Base-by-base conservation (phyloP, 768 basidiomycete genomes). In the Kwoniella dendrophila region DNA sequence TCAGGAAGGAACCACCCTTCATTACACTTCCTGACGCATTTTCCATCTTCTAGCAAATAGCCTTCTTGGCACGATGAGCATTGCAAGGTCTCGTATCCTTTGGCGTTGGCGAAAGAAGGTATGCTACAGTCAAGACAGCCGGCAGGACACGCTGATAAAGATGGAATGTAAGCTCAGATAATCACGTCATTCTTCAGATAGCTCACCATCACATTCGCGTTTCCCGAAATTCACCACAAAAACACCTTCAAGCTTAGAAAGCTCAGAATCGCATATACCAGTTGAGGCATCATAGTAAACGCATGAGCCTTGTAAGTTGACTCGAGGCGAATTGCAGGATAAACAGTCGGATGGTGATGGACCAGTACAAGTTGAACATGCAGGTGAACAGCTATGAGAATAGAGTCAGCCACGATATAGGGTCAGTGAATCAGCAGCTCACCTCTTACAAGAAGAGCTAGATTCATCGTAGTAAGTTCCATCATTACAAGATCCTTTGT, bases 361-460 rank as follows among this genome's bases (percentile, higher is more conserved):
- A 14, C 77, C 77, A 11, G 68, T 71, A 62, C 77, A 78, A 1
- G 74, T 74, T 26, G 56, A 26, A 53, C 77, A 78, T n/a, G 75
- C 73, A 0, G 77, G 72, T 0, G 77, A 78, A 50, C 77, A 78
- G 29, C 77, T 78, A 33, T 1, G 3, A 24, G 34, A 3, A 36
- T 29, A 22, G 10, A 32, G 32, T 30, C 55, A 52, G 60, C 41
- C 6, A 24, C 36, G 30, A 18, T 36, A 14, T 49, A 22, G 22
- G 3, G 51, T 34, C 6, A 20, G 36, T 4, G 16, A 27, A 16
- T n/a, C 14, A 36, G n/a, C 22, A 33, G 69, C 75, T 61, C 41
- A 78, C 77, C 45, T 61, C 33, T 56, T 18, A 51, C 77, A 78
- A 1, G 58, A n/a, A 0, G 65, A 58, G 18, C 58, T 62, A 0